Base-by-base conservation (phyloP, 2,329 filamentous ascomycete species). In the Penicillium sp. region DNA sequence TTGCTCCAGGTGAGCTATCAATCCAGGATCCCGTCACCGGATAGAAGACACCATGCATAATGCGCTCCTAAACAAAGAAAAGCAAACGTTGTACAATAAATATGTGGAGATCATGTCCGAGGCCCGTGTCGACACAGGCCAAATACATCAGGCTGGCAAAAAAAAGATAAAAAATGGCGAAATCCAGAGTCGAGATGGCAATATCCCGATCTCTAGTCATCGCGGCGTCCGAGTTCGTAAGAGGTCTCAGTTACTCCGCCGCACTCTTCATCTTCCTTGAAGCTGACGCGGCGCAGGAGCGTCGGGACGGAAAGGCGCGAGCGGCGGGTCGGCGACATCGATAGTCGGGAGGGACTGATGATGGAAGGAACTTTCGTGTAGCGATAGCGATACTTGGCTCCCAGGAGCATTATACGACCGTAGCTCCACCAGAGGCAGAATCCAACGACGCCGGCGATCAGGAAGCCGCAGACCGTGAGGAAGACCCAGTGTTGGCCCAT, bases 401-500 rank as follows among this genome's bases (percentile, higher is more conserved):
- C 67, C 28, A 72, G 56, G 52, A 75, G 62, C 39, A 75, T 59
- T 18, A 77, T 55, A 4, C 76, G 75, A 25, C 72, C 73, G 53
- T 80, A 81, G 19, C 71, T 64, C 71, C 72, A 77, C 75, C 77
- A 81, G 46, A 75, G 64, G 33, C 69, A 61, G 49, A 77, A 68
- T 13, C 78, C 73, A 16, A 79, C 67, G 19, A 74, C 60, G 35
- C 71, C 72, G 22, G 75, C 78, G 11, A 79, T 54, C 31, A 75
- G 50, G 61, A 80, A 80, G 18, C 78, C 78, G 19, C 74, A 58
- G 18, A 77, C 64, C 3, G 79, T 81, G 13, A 81, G 70, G 47
- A 81, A 68, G 52, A 80, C 59, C 79, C 79, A 81, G 59, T 81
- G 76, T 53, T 74, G 73, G 19, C 76, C 77, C 75, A 82, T 79